Conservation (phyloP, 805 yeast species). For the Blastobotrys attinorum region DNA sequence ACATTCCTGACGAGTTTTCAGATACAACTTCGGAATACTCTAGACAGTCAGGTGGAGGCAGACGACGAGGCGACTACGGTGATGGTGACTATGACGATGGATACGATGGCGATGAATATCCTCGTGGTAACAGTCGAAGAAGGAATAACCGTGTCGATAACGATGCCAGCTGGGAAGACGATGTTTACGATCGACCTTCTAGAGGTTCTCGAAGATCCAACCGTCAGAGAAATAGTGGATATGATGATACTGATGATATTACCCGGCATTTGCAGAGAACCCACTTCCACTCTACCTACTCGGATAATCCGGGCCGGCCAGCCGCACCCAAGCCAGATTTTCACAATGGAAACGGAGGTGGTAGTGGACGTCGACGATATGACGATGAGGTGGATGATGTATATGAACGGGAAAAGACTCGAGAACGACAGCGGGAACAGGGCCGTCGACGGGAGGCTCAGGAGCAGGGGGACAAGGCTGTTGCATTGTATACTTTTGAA, state of each 20-base stretch:
- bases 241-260: slow-evolving; percentile 31
- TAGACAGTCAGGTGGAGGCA: slow-evolving; percentile 5
- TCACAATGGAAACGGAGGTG: slow-evolving; percentile 13
- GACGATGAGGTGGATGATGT: slow-evolving; percentile 4
- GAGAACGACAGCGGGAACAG: slow-evolving; percentile 10
- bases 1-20: slow-evolving; percentile 62
- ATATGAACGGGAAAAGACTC: slow-evolving; percentile 9
- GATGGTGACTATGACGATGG: slow-evolving; percentile 18
- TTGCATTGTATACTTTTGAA: slow-evolving; percentile 79
- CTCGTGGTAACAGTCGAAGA: slow-evolving; percentile 12
- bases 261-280: slow-evolving; percentile 25
- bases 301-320: slow-evolving; percentile 35
- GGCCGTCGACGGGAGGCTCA: slow-evolving; percentile 7
- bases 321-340: slow-evolving; percentile 36
- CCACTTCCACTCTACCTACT: slow-evolving; percentile 34
- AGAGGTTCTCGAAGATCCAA: slow-evolving; percentile 22
- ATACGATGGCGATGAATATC: slow-evolving; percentile 21
- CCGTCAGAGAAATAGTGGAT: slow-evolving; percentile 4
- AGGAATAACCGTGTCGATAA: slow-evolving; percentile 13
- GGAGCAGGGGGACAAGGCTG: slow-evolving; percentile 58
- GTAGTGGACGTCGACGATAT: neutral
- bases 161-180: slow-evolving; percentile 78
- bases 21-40: slow-evolving; percentile 35
- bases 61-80: slow-evolving; percentile 10
- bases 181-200: slow-evolving; percentile 52